Evolutionary conservation across 805 yeast genomes (phyloP).

Genomic region (Metschnikowia lunata): DNA sequence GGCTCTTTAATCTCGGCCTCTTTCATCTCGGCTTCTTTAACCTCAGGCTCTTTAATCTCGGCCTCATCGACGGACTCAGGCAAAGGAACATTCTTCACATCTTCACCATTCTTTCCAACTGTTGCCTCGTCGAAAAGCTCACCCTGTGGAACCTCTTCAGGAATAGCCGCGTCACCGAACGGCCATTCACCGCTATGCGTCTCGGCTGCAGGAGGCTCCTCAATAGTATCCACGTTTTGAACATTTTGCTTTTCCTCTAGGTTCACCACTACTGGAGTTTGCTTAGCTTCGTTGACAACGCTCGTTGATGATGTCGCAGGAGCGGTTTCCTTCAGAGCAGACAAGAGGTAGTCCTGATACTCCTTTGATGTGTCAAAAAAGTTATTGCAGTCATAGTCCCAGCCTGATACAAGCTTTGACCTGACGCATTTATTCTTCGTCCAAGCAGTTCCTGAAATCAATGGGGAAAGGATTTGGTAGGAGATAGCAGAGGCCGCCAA

Average conservation of each 20-base stretch:
- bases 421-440: slow-evolving; percentile 60
- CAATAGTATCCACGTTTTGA: slow-evolving; percentile 1
- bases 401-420: slow-evolving; percentile 54
- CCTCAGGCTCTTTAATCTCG: background rate
- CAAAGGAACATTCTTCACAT: background rate
- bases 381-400: slow-evolving; percentile 86
- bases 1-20: background rate
- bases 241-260: slow-evolving; percentile 1
- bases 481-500: slow-evolving; percentile 47
- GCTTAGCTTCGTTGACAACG: slow-evolving; percentile 11
- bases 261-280: slow-evolving; percentile 8
- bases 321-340: slow-evolving; percentile 1
- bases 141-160: slow-evolving; percentile 13
- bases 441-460: slow-evolving; percentile 80
- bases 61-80: slow-evolving; percentile 2
- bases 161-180: slow-evolving; percentile 7
- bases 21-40: background rate
- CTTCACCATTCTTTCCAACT: background rate
- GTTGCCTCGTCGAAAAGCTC: slow-evolving; percentile 16
- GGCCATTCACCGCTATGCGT: slow-evolving; percentile 14
- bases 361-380: slow-evolving; percentile 38
- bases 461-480: slow-evolving; percentile 61
- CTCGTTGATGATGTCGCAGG: slow-evolving; percentile 6
- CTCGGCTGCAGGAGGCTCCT: slow-evolving; percentile 16
- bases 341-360: slow-evolving; percentile 17